Evolutionary conservation across 306 rosid species (phyloP), one percentile per base, ranked within the genome.

Genomic region (Cucumis hystrix): DNA sequence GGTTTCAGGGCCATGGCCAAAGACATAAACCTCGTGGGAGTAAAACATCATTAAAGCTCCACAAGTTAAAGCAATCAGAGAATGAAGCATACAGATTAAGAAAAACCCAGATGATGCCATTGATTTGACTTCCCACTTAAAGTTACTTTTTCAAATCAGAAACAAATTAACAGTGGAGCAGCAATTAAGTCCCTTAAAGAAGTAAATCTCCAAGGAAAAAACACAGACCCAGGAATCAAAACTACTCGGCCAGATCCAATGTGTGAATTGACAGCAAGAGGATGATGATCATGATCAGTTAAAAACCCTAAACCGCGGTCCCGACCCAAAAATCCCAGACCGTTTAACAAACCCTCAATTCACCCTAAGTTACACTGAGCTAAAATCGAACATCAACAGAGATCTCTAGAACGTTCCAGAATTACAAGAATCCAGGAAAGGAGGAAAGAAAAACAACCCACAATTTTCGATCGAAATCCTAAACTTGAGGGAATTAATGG

Each of bases 11-110:
- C 98, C 97, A 83, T 87, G 95, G 56, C 96, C 86, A 78, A 94
- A 86, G 35, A 87, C 92, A 66, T 35, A 76, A 33, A 87, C 76
- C 81, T 90, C 95, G 23, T 87, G 66, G 55, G 98, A 87, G 83
- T 54, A 84, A 80, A 94, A 94, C 79, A 90, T 84, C 95, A 94
- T 94, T 6, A 89, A 67, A 21, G 84, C 69, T 82, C 98, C 98
- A 86, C 95, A 83, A 17, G 88, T 83, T 25, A 94, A 81, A 81
- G 95, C 92, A 51, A 92, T 72, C 60, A 85, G 64, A 80, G 98
- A 89, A 77, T 94, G 98, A 30, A 94, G 96, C 84, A 84, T 47
- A 82, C 98, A 92, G 41, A 84, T 84, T 37, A 87, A 14, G 76
- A 83, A 77, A 82, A 94, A 94, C 65, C 90, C 90, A 41, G 92